Evolutionary conservation across 2,329 filamentous ascomycete species (phyloP).

Genomic region (Fusarium sororula): DNA sequence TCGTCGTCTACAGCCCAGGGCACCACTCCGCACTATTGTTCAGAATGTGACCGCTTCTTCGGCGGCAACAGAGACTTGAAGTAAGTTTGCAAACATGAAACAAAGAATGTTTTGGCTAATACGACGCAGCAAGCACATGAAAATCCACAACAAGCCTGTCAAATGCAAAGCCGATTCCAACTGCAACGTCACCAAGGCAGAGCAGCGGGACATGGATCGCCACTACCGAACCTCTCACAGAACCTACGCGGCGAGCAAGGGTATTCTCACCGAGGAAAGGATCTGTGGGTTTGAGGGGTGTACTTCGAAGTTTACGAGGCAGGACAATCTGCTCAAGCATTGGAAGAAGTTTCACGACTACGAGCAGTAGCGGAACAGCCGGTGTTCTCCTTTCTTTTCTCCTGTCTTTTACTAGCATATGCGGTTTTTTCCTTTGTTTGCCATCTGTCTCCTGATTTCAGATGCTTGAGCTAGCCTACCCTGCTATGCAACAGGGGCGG

Average conservation of each 20-base stretch:
- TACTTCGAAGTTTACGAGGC: slow-evolving; percentile 14
- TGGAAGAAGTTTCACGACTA: slow-evolving; percentile 20
- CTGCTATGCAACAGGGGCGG: background rate
- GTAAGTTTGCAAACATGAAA: slow-evolving; percentile 6
- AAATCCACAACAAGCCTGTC: slow-evolving; percentile 33
- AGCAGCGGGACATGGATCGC: slow-evolving; percentile 39
- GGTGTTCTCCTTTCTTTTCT: background rate
- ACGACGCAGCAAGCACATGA: slow-evolving; percentile 37
- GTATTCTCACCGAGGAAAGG: background rate
- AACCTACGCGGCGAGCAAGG: slow-evolving; percentile 10
- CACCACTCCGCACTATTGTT: background rate
- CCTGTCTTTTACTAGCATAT: background rate
- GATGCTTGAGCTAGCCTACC: slow-evolving; percentile 13
- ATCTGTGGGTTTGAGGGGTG: slow-evolving; percentile 14
- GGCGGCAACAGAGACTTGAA: slow-evolving; percentile 6
- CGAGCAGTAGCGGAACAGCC: background rate
- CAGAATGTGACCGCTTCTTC: slow-evolving; percentile 3
- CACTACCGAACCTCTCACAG: slow-evolving; percentile 35
- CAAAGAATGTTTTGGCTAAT: background rate
- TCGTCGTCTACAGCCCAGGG: slow-evolving; percentile 7
- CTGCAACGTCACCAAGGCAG: slow-evolving; percentile 23
- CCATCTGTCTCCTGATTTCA: slow-evolving; percentile 17
- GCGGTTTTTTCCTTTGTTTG: background rate
- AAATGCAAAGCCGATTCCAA: slow-evolving; percentile 28
- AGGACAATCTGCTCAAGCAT: slow-evolving; percentile 35